Percentiles rank a stretch among this genome's conserved stretches.
These are phyloP conservation scores for Macadamia integrifolia DNA, from an alignment of 164 flowering plant genomes.

Conservation along the genomic window DNA sequence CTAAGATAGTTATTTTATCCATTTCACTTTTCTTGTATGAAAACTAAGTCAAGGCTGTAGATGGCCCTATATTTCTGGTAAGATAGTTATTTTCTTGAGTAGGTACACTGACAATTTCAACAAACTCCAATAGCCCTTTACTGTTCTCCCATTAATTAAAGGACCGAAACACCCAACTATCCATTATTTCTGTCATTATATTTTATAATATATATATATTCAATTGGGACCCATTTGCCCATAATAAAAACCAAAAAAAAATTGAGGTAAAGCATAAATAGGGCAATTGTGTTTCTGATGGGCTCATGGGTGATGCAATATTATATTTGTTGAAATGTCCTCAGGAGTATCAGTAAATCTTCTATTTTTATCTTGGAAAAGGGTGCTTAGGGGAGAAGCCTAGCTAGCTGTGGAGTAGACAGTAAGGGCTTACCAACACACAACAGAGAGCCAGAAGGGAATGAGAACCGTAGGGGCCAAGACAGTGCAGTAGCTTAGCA, in stretches of 20 bases:
- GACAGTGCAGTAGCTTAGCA: constrained; percentile 6
- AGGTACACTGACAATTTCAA: constrained; percentile 18
- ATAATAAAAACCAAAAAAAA: neutral
- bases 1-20: neutral
- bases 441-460: neutral
- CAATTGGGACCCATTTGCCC: neutral
- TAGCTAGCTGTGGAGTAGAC: constrained; percentile 23
- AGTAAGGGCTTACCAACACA: constrained; percentile 25
- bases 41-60: constrained; percentile 9
- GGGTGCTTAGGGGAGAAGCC: constrained; percentile 22
- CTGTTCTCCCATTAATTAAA: neutral
- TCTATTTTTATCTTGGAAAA: constrained; percentile 9
- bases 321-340: constrained; percentile 19
- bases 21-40: neutral
- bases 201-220: neutral
- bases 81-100: constrained; percentile 19
- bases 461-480: constrained; percentile 18
- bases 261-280: neutral
- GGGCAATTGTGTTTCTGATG: no score
- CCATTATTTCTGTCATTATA: neutral
- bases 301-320: neutral
- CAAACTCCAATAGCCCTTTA: constrained; percentile 9
- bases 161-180: neutral
- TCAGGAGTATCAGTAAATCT: constrained; percentile 18
- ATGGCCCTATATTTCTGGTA: constrained; percentile 19